Conservation (phyloP, 495 filamentous ascomycete genomes). For the Xanthoparmelia taractica region DNA sequence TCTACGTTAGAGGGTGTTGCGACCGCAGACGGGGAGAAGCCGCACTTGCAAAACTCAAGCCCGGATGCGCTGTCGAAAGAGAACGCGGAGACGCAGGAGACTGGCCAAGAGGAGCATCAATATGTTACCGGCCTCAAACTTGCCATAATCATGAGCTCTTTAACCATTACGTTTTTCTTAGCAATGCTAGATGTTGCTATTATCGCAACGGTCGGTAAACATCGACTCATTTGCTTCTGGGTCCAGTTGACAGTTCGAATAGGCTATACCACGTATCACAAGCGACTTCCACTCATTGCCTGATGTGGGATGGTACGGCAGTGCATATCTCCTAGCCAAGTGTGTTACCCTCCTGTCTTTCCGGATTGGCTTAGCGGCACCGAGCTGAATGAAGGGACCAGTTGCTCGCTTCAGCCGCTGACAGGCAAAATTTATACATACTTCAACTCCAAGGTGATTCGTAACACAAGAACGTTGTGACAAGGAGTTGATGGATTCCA, state of each 20-base stretch:
- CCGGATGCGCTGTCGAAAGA: not conserved
- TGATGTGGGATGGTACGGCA: constrained; percentile 44
- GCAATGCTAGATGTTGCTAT: not conserved
- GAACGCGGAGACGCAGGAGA: not conserved
- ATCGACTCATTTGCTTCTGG: not conserved
- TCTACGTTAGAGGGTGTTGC: not conserved
- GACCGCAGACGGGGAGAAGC: not conserved
- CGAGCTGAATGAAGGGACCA: constrained; percentile 18
- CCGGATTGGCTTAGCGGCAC: no score
- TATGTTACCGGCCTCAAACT: not conserved
- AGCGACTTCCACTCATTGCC: constrained; percentile 36
- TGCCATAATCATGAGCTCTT: not conserved
- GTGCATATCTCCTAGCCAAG: constrained; percentile 39
- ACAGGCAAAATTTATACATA: constrained; percentile 43
- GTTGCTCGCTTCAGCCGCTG: constrained; percentile 40
- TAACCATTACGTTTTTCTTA: not conserved
- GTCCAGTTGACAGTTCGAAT: constrained; percentile 19
- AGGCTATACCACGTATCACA: constrained; percentile 39
- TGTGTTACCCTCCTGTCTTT: constrained; percentile 13
- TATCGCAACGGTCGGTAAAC: not conserved
- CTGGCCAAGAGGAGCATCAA: not conserved
- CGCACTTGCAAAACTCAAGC: not conserved
- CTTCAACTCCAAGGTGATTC: constrained; percentile 36
- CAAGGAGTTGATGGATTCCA: constrained; percentile 15
- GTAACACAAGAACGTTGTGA: not conserved